These are phyloP conservation scores for Penicillium palitans DNA, from an alignment of 2,329 filamentous ascomycete genomes.

Conservation along the genomic window DNA sequence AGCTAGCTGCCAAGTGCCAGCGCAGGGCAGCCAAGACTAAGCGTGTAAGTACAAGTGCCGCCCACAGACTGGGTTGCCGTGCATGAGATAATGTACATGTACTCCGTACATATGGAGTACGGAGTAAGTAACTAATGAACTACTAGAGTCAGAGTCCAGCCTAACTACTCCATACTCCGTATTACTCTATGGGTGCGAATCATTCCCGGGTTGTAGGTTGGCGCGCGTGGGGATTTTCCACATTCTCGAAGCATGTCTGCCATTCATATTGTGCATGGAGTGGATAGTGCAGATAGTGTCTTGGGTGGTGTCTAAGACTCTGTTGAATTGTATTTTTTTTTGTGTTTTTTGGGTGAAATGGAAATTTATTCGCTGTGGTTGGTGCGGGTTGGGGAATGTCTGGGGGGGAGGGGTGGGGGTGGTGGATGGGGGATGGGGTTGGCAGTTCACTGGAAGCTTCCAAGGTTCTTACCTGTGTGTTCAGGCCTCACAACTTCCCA, in stretches of 20 bases:
- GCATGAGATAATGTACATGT: background rate
- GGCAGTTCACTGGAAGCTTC: background rate
- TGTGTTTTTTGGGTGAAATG: background rate
- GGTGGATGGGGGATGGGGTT: background rate
- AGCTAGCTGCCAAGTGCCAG: conserved; percentile 8
- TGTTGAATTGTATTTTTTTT: background rate
- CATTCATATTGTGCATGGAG: conserved; percentile 2
- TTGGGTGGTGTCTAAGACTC: background rate
- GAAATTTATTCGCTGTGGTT: background rate
- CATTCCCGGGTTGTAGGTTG: conserved; percentile 2
- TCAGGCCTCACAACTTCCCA: background rate
- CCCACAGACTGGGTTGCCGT: background rate
- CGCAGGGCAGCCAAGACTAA: background rate
- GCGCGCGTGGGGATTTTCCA: conserved; percentile 8
- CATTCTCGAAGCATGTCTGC: conserved; percentile 24
- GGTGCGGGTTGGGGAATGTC: background rate
- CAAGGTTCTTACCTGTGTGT: conserved; percentile 2
- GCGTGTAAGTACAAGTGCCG: conserved; percentile 1
- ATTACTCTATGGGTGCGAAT: background rate
- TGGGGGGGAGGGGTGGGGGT: background rate
- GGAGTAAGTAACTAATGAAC: too few species aligned
- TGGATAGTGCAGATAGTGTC: background rate
- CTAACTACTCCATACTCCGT: background rate
- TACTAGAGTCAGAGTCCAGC: background rate
- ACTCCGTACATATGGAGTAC: too few species aligned